These are phyloP conservation scores for Pichia paraexigua DNA, from an alignment of 805 yeast genomes.

Conservation along the genomic window DNA sequence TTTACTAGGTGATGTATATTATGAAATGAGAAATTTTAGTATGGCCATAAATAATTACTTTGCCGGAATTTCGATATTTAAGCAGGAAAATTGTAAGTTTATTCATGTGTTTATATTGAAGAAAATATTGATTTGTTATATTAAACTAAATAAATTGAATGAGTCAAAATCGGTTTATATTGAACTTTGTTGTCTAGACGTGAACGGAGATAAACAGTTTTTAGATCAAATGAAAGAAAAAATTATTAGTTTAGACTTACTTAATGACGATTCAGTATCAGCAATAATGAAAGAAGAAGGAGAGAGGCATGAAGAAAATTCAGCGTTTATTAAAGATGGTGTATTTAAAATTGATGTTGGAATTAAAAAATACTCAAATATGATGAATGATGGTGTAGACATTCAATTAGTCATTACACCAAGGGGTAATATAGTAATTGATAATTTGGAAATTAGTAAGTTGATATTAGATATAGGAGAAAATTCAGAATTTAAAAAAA, in stretches of 20 bases:
- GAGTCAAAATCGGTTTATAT: conserved; percentile 29
- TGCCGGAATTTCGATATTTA: conserved; percentile 30
- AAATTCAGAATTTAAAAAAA: conserved; percentile 3
- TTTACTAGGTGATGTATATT: conserved; percentile 45
- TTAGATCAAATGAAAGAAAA: background rate
- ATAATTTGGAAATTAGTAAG: conserved; percentile 13
- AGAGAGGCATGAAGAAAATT: background rate
- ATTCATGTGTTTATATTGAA: conserved; percentile 28
- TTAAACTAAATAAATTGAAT: conserved; percentile 23
- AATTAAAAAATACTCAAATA: conserved; percentile 3
- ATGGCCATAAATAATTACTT: conserved; percentile 37
- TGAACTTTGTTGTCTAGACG: conserved; percentile 21
- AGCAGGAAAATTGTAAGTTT: conserved; percentile 35
- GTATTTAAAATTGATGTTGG: conserved; percentile 3
- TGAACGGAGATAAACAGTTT: background rate
- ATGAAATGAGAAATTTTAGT: conserved; percentile 25
- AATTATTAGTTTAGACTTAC: conserved; percentile 1
- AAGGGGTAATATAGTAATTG: conserved; percentile 18
- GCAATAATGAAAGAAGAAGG: background rate
- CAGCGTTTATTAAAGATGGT: background rate
- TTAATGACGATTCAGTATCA: conserved; percentile 2
- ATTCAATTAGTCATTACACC: conserved; percentile 29
- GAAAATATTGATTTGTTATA: conserved; percentile 34
- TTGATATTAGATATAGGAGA: conserved; percentile 17
- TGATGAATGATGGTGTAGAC: conserved; percentile 9